Base-by-base conservation (phyloP, 768 basidiomycete genomes). In the Russula brevipes region DNA sequence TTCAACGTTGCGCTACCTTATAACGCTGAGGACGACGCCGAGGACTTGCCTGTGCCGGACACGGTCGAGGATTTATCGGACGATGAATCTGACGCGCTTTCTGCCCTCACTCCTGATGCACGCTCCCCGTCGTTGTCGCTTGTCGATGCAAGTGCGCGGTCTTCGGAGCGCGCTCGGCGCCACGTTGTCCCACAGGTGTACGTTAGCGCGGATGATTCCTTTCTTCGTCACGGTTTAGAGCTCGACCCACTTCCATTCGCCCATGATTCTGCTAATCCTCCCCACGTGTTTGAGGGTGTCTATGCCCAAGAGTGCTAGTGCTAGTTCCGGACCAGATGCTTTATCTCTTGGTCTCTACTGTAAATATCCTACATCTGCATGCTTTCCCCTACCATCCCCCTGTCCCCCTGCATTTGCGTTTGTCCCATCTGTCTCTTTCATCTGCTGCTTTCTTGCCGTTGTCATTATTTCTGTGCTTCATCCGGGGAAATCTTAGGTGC, bases 51-150 rank as follows among this genome's bases (percentile, higher is more conserved):
- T 35, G 82, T 90, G 47, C 89, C 88, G 49, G 89, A 91, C 70
- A 85, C 88, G 46, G 88, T 91, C 79, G 89, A 91, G 73, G 89
- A 91, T 74, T 83, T 81, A 42, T 91, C 89, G 50, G 90, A 91
- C 76, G 89, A 91, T 76, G 90, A 91, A 77, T 89, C 89, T 16
- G 89, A 91, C 69, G 76, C 81, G 5, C 82, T 79, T 10, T 80
- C 82, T 10, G 85, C 87, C 7, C 87, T 86, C 53, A 85, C 65
- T 41, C 57, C 52, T 4, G 49, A 83, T 52, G 79, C 80, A 68
- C 79, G 79, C 66, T 87, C 87, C 46, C 79, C 77, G 67, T 81
- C 84, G 17, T 81, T 85, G 64, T 78, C 79, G 58, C 76, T 82
- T 57, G 67, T 78, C 49, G 82, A 85, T 19, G 30, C 44, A n/a